Base-by-base conservation (phyloP, 2,329 filamentous ascomycete genomes). In the Metarhizium humberi region DNA sequence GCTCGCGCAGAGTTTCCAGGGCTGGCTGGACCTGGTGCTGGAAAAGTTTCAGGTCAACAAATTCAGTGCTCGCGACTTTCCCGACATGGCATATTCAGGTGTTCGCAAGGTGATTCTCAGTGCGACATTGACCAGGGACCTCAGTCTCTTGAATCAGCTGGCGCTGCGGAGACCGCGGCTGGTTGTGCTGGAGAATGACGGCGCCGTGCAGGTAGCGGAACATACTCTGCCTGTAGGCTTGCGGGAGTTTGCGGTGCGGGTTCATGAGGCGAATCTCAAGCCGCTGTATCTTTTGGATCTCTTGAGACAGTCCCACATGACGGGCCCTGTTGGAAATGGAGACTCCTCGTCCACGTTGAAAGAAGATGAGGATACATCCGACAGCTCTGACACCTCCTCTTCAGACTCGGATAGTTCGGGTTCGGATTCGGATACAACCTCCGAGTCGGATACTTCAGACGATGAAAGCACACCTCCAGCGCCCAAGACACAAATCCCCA, bases 1-100 rank as follows among this genome's bases (percentile, higher is more conserved):
- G 13, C 79, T 97, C 6, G 87, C 92, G 47, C 90, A 97, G 68
- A 92, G 88, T 64, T 96, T 94, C 69, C 92, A 96, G 67, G 88
- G 92, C 64, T 96, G 92, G 92, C 76, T 95, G 3, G 82, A 85
- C 45, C 73, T 86, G 0, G 81, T 94, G 6, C 85, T 90, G 65
- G 80, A 85, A 16, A 73, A 75, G 48, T 75, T 89, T 58, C 76
- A 77, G 42, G 69, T 68, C 2, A 68, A 69, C 2, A 75, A 75
- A 46, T 77, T 77, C 60, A 76, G 78, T 29, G 72, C 76, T 2
- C 73, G 80, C 50, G 78, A 82, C 60, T 78, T 79, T 59, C 75
- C 75, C 25, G 75, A 80, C 51, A 75, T 77, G 54, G 75, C 77
- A 54, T 71, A 77, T 46, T 73, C 71, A 5, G 78, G 76, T 16